Percentiles rank a stretch among this genome's conserved stretches.
phyloP scores from a whole-genome alignment of 768 basidiomycete species.

The Kwoniella heveanensis region DNA sequence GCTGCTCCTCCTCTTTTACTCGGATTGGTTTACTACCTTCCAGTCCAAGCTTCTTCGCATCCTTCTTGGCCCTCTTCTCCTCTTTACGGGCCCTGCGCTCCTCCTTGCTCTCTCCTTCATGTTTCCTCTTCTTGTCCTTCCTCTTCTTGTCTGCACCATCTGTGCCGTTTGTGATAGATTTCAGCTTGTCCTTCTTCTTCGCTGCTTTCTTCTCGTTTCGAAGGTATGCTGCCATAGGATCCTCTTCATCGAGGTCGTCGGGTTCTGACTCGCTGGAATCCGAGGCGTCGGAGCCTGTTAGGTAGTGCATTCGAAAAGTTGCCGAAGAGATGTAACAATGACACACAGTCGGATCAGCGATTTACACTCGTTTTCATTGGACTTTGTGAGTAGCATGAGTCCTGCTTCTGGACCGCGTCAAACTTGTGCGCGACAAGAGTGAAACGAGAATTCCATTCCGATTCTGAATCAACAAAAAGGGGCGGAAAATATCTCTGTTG shows the following conservation, averaged over 20 bases:
- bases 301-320: too few species aligned
- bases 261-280: slow-evolving; percentile 41
- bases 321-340: too few species aligned
- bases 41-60: slow-evolving; percentile 18
- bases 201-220: slow-evolving; percentile 65
- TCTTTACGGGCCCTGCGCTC: slow-evolving; percentile 76
- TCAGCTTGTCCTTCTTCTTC: slow-evolving; percentile 60
- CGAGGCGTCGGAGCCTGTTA: slow-evolving; percentile 21
- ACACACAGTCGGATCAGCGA: too few species aligned
- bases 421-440: too few species aligned
- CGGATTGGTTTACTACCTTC: not conserved
- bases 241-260: slow-evolving; percentile 81
- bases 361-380: too few species aligned
- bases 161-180: slow-evolving; percentile 3
- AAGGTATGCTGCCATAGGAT: slow-evolving; percentile 95
- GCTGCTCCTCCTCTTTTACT: slow-evolving; percentile 13
- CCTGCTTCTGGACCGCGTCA: too few species aligned
- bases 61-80: slow-evolving; percentile 70
- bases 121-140: slow-evolving; percentile 64
- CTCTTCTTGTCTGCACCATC: slow-evolving; percentile 60
- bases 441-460: too few species aligned
- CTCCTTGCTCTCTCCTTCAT: slow-evolving; percentile 62
- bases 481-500: too few species aligned
- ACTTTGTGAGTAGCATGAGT: too few species aligned
- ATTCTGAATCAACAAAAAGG: too few species aligned